A percentile compares a stretch with the other conserved stretches of the same genome.
These are phyloP conservation scores for Claviceps citrina DNA, from an alignment of 2,329 filamentous ascomycete genomes.

Conservation along the genomic window DNA sequence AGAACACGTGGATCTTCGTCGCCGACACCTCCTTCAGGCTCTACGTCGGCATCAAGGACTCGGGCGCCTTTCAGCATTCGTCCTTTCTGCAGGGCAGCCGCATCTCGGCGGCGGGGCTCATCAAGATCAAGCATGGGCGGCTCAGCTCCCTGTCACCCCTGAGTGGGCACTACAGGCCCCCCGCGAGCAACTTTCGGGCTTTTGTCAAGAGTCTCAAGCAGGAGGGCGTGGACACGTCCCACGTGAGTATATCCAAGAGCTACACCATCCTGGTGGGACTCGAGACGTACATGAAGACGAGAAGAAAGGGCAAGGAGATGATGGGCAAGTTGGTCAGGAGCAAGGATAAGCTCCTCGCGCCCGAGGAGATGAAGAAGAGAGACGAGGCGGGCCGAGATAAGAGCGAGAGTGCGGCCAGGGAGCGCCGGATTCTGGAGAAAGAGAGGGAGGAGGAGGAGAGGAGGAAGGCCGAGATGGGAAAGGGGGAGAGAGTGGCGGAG, in stretches of 20 bases:
- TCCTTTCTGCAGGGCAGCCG: constrained; percentile 74
- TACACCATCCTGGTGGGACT: constrained; percentile 73
- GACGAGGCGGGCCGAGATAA: constrained; percentile 47
- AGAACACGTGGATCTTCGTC: constrained; percentile 90
- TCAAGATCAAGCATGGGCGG: constrained; percentile 70
- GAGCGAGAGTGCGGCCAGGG: constrained; percentile 41
- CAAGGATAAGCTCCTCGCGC: constrained; percentile 44
- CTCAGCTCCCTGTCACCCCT: constrained; percentile 56
- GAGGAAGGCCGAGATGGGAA: constrained; percentile 23
- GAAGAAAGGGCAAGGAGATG: constrained; percentile 44
- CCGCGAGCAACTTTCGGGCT: constrained; percentile 65
- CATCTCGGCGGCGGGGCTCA: constrained; percentile 68
- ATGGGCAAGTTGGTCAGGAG: constrained; percentile 33
- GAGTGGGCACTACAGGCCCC: constrained; percentile 73
- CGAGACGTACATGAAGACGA: constrained; percentile 61
- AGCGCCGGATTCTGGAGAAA: constrained; percentile 28
- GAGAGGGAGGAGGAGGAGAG: constrained; percentile 18
- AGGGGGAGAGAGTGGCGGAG: constrained; percentile 20
- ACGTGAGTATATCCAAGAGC: constrained; percentile 62
- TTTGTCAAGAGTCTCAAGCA: constrained; percentile 62
- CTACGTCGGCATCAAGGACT: constrained; percentile 81
- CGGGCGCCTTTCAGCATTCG: constrained; percentile 78
- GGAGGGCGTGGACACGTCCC: constrained; percentile 62
- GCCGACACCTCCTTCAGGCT: constrained; percentile 72
- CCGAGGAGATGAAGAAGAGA: constrained; percentile 39